Evolutionary conservation across 1,284 basidiomycete genomes (phyloP).

Genomic region (Lignosus rhinocerotis): DNA sequence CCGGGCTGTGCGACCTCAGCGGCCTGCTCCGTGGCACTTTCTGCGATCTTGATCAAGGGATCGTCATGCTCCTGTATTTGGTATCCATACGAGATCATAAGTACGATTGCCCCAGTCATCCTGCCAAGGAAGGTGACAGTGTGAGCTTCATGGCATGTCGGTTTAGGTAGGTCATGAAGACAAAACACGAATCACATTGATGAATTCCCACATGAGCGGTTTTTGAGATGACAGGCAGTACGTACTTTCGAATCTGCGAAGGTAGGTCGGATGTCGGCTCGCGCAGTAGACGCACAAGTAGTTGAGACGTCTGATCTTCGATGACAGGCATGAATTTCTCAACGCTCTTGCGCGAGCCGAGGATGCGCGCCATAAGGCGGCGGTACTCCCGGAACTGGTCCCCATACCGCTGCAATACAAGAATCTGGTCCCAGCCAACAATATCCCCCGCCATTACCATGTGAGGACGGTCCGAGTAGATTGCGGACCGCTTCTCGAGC

Average conservation of each 20-base stretch:
- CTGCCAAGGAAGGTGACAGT: slow-evolving; percentile 30
- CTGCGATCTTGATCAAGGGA: slow-evolving; percentile 58
- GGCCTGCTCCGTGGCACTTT: slow-evolving; percentile 58
- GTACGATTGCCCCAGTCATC: slow-evolving; percentile 57
- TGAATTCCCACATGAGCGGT: background rate
- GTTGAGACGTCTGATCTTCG: slow-evolving; percentile 24
- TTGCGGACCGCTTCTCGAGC: slow-evolving; percentile 35
- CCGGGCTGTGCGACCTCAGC: slow-evolving; percentile 49
- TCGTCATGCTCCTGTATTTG: slow-evolving; percentile 55
- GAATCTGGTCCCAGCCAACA: slow-evolving; percentile 34
- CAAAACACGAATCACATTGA: background rate
- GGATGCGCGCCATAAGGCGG: slow-evolving; percentile 18
- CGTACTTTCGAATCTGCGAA: slow-evolving; percentile 14
- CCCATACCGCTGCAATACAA: slow-evolving; percentile 37
- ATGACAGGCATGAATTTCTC: slow-evolving; percentile 26
- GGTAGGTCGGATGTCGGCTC: slow-evolving; percentile 51
- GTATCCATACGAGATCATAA: slow-evolving; percentile 65
- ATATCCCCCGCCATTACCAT: slow-evolving; percentile 36
- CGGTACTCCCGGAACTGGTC: slow-evolving; percentile 40
- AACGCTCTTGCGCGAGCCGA: slow-evolving; percentile 24
- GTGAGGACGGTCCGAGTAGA: slow-evolving; percentile 40
- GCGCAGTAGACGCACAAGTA: slow-evolving; percentile 49
- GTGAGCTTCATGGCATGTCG: background rate
- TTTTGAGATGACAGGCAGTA: background rate
- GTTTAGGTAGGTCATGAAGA: background rate